A percentile compares a stretch with the other conserved stretches of the same genome.
Evolutionary conservation across 2,329 filamentous ascomycete genomes (phyloP).

Genomic region (Diplodia corticola): DNA sequence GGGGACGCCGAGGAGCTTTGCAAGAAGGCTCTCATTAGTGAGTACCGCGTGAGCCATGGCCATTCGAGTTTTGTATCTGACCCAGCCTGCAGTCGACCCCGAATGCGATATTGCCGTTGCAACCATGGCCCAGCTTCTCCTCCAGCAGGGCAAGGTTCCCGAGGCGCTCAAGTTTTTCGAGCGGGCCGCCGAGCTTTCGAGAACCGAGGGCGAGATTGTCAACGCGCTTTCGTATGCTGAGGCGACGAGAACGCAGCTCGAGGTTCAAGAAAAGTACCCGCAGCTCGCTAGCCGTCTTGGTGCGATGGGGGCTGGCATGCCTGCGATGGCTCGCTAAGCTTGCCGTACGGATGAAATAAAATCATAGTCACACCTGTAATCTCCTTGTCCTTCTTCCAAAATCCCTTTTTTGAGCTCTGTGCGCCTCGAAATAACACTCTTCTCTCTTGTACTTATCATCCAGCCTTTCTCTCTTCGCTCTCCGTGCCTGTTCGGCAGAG

Average conservation of each 20-base stretch:
- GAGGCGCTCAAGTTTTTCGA: conserved; percentile 97
- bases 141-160: conserved; percentile 96
- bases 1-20: conserved; percentile 92
- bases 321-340: conserved; percentile 2
- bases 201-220: conserved; percentile 93
- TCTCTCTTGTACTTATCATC: conserved; percentile 16
- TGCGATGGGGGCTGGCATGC: conserved; percentile 43
- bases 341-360: neutral
- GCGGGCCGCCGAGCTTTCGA: conserved; percentile 87
- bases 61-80: conserved; percentile 5
- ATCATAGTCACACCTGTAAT: conserved; percentile 18
- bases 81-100: conserved; percentile 66
- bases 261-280: conserved; percentile 61
- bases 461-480: conserved; percentile 11
- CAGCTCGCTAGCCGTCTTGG: conserved; percentile 50
- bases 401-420: neutral
- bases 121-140: conserved; percentile 94
- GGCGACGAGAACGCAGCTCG: conserved; percentile 91
- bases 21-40: conserved; percentile 95
- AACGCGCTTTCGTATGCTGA: conserved; percentile 97
- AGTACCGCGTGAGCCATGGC: conserved; percentile 42
- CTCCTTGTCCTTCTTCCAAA: neutral
- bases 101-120: conserved; percentile 98
- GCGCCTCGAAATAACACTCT: neutral
- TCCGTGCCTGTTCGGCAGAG: neutral